Evolutionary conservation across 169 alveolate species (phyloP).

Genomic region (Babesia sp.): DNA sequence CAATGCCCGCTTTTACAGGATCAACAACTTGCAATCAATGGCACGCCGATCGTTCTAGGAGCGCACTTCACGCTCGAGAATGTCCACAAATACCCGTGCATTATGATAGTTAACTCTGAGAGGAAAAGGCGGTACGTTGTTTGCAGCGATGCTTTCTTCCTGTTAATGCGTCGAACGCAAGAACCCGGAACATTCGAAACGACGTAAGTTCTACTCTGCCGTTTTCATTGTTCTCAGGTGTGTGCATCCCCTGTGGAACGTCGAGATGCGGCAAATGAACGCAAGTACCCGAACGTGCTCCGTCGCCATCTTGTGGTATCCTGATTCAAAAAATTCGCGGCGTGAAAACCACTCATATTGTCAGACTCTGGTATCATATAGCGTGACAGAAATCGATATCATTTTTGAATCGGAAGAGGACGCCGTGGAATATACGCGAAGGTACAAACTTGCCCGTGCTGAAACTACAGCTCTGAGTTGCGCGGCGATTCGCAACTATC

Average conservation of each 20-base stretch:
- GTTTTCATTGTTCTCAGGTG: conserved; percentile 35
- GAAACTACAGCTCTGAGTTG: not conserved
- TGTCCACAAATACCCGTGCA: conserved; percentile 8
- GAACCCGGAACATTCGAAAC: not conserved
- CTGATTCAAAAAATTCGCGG: conserved; percentile 2
- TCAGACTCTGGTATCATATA: not conserved
- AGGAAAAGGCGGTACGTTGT: conserved; percentile 10
- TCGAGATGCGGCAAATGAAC: conserved; percentile 17
- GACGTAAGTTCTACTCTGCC: conserved; percentile 25
- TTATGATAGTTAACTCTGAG: conserved; percentile 1
- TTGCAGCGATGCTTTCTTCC: conserved; percentile 12
- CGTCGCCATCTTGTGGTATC: conserved; percentile 48
- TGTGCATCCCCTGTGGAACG: conserved; percentile 65
- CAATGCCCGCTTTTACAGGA: conserved; percentile 48
- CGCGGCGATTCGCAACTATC: not conserved
- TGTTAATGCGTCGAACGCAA: conserved; percentile 7
- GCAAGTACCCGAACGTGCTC: not conserved
- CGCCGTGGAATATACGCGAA: not conserved
- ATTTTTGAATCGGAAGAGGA: conserved; percentile 34
- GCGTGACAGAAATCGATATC: conserved; percentile 44
- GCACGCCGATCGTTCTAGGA: conserved; percentile 19
- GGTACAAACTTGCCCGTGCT: conserved; percentile 1
- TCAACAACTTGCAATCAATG: conserved; percentile 6
- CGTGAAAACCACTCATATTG: not conserved
- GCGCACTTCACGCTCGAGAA: conserved; percentile 1